Evolutionary conservation across 2,329 filamentous ascomycete genomes (phyloP).

Genomic region (Colletotrichum echinochloae): DNA sequence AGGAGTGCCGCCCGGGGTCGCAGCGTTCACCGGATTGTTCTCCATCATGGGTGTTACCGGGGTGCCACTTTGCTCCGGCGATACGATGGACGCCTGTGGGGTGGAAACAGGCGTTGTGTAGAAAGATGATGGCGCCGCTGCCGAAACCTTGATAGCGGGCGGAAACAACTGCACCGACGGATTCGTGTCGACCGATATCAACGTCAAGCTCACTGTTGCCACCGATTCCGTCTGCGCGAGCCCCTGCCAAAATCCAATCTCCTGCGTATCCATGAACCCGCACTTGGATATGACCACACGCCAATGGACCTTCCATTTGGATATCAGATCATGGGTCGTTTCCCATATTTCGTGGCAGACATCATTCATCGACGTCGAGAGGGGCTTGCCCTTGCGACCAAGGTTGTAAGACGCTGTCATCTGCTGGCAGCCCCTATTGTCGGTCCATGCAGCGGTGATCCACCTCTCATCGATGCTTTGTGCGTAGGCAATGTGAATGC

Average conservation of each 20-base stretch:
- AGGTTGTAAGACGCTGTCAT: constrained; percentile 80
- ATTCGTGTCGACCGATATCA: constrained; percentile 74
- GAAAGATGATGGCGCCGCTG: constrained; percentile 57
- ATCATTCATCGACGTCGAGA: constrained; percentile 67
- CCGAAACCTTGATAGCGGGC: constrained; percentile 62
- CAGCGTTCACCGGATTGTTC: constrained; percentile 51
- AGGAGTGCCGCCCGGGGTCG: constrained; percentile 59
- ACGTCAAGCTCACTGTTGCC: constrained; percentile 65
- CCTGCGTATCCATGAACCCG: constrained; percentile 74
- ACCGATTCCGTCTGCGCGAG: constrained; percentile 65
- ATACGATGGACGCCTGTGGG: constrained; percentile 68
- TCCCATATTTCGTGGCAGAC: constrained; percentile 83
- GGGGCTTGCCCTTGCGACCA: constrained; percentile 65
- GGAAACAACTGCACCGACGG: constrained; percentile 74
- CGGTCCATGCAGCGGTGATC: constrained; percentile 85
- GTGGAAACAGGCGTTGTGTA: constrained; percentile 77
- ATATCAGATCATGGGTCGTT: constrained; percentile 79
- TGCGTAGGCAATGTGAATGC: constrained; percentile 84
- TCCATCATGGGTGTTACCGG: constrained; percentile 62
- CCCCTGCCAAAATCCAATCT: constrained; percentile 70
- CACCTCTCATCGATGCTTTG: constrained; percentile 81
- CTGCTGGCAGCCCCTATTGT: constrained; percentile 80
- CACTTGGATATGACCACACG: constrained; percentile 80
- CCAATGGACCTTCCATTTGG: constrained; percentile 79
- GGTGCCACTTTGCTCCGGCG: constrained; percentile 69